Evolutionary conservation across 1,284 basidiomycete genomes (phyloP), one percentile per base, ranked within the genome.

Genomic region (Flammula alnicola): DNA sequence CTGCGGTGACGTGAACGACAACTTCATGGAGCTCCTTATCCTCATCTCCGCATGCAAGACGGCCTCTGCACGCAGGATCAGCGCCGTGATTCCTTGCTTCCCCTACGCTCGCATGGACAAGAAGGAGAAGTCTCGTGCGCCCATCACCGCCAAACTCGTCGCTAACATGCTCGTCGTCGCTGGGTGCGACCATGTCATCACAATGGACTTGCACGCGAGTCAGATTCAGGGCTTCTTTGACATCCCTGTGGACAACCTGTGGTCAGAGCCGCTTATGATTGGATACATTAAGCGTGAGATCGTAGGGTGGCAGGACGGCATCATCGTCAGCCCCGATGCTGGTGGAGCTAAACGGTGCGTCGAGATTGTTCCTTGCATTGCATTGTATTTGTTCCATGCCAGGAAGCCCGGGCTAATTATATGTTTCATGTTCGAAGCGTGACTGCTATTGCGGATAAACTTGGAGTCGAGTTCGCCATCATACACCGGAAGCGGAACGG

Each of bases 171-270:
- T 99, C 51, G 91, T 88, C 32, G 92, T 97, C 20, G 96, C 97
- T 11, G 96, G 96, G 23, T 95, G 93, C 60, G 95, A 99, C 76
- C 96, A 99, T 68, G 92, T 99, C 64, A 99, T 99, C 65, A 99
- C 96, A 16, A 95, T 99, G 87, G 96, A 99, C 69, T 78, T 99
- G 32, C 96, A 99, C 68, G 97, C 96, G 9, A 94, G 91, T 60
- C 96, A 99, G 76, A 98, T 99, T 58, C 96, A 99, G 70, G 96
- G 96, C 9, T 99, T 99, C 79, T 99, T 99, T 67, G 95, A 99
- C 71, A 95, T 99, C 60, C 97, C 96, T 12, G 95, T 98, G 49
- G 96, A 99, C 77, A 99, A 99, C 71, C 76, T 97, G 47, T 97
- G 87, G 70, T 91, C 90, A 27, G 93, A 95, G 66, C 89, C 93